Base-by-base conservation (phyloP, 331 rosid species). In the Ulmus americana region DNA sequence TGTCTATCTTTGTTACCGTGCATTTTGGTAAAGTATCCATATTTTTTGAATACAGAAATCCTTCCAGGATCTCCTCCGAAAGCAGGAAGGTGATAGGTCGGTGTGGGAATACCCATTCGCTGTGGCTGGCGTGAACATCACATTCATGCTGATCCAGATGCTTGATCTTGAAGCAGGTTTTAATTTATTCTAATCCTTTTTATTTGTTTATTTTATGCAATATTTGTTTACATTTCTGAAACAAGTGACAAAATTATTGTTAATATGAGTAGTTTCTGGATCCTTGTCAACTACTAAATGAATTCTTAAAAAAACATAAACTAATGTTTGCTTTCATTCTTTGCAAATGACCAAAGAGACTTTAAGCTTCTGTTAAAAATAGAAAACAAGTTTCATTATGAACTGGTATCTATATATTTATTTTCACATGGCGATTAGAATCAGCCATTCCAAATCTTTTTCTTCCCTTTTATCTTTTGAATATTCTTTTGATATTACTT, bases 81-180 rank as follows among this genome's bases (percentile, higher is more conserved):
- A 94, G 84, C 97, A 84, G 81, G 99, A 82, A 82, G 99, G 99
- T 64, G 90, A 90, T 58, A 85, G 99, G 39, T 94, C 99, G 18
- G 86, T 90, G 69, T 94, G 99, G 99, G 99, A 94, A 72, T 94
- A 94, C 79, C 99, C 99, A 63, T 94, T 94, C 85, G 95, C 97
- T 28, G 97, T 94, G 71, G 99, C 99, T 64, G 99, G 99, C 67
- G 99, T 94, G 65, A 94, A 94, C 85, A 89, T 94, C 62, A 89
- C 99, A 64, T 94, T 94, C 81, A 89, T 94, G 99, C 97, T 94
- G 55, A 87, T 94, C 70, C 99, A 94, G 79, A 94, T 94, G 85
- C 95, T 94, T 58, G 99, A 94, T 79, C 95, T 94, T 70, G 97
- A 94, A 90, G 95, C 97, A 78, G 97, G 99, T 94, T 66, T 54